These are phyloP conservation scores for Claviceps sorghi DNA, from an alignment of 2,329 filamentous ascomycete genomes.

Conservation along the genomic window DNA sequence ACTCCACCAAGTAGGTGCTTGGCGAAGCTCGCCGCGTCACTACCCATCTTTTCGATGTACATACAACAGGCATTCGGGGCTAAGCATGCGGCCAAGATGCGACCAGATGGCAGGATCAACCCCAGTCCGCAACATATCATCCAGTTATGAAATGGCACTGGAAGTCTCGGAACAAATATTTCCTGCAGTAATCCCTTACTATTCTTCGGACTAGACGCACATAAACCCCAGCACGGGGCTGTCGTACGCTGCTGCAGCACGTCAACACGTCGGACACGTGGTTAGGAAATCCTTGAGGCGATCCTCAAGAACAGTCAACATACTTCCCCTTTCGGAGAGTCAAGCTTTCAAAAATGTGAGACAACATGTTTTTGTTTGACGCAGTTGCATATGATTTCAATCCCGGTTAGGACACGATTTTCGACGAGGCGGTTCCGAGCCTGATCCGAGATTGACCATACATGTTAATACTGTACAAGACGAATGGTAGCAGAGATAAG, in stretches of 20 bases:
- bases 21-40: neutral
- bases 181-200: neutral
- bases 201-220: neutral
- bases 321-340: neutral
- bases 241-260: neutral
- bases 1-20: neutral
- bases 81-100: constrained; percentile 4
- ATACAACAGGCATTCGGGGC: constrained; percentile 3
- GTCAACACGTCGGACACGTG: neutral
- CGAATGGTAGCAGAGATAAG: neutral
- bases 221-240: neutral
- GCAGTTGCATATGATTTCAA: neutral
- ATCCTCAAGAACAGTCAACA: neutral
- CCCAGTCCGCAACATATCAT: constrained; percentile 1
- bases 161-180: neutral
- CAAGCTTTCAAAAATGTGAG: neutral
- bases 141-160: neutral
- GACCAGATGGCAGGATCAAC: constrained; percentile 1
- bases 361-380: neutral
- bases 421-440: neutral
- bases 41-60: neutral
- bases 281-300: neutral
- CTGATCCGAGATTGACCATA: neutral
- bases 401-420: neutral
- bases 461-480: neutral